Conservation (phyloP, 805 yeast species). For the Clavispora asparagi region DNA sequence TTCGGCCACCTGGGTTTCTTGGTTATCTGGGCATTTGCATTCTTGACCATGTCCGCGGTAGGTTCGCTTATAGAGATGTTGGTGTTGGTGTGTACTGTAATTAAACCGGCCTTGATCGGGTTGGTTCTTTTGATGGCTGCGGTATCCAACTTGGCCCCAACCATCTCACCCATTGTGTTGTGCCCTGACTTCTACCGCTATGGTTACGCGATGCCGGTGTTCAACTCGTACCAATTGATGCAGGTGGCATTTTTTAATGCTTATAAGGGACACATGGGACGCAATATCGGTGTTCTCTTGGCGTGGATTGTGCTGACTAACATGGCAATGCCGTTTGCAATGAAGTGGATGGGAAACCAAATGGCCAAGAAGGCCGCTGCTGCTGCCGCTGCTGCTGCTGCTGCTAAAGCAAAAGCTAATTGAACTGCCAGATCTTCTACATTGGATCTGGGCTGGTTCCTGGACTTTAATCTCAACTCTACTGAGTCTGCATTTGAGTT, state of each 20-base stretch:
- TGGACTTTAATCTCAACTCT: too few species aligned
- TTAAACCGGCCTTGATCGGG: slow-evolving; percentile 26
- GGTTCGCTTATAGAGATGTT: slow-evolving; percentile 27
- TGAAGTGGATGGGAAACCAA: slow-evolving; percentile 15
- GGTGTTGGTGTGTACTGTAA: slow-evolving; percentile 18
- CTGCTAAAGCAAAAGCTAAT: too few species aligned
- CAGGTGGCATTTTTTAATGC: slow-evolving; percentile 28
- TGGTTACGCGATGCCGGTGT: slow-evolving; percentile 36
- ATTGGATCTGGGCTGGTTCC: too few species aligned
- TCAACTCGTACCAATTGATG: slow-evolving; percentile 24
- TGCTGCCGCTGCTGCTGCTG: not conserved
- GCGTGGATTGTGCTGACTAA: slow-evolving; percentile 28
- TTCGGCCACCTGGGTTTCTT: slow-evolving; percentile 30
- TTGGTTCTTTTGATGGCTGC: slow-evolving; percentile 22
- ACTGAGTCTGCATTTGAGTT: too few species aligned
- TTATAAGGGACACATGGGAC: slow-evolving; percentile 31
- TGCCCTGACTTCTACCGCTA: slow-evolving; percentile 27
- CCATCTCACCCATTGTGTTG: slow-evolving; percentile 26
- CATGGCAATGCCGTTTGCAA: slow-evolving; percentile 19
- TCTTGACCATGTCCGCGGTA: slow-evolving; percentile 25
- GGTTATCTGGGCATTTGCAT: slow-evolving; percentile 28
- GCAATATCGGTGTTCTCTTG: slow-evolving; percentile 26
- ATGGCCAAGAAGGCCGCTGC: slow-evolving; percentile 5
- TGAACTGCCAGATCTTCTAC: too few species aligned
- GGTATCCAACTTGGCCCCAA: slow-evolving; percentile 27